Conservation (phyloP, 2,329 filamentous ascomycete species). For the Zasmidium cellare region DNA sequence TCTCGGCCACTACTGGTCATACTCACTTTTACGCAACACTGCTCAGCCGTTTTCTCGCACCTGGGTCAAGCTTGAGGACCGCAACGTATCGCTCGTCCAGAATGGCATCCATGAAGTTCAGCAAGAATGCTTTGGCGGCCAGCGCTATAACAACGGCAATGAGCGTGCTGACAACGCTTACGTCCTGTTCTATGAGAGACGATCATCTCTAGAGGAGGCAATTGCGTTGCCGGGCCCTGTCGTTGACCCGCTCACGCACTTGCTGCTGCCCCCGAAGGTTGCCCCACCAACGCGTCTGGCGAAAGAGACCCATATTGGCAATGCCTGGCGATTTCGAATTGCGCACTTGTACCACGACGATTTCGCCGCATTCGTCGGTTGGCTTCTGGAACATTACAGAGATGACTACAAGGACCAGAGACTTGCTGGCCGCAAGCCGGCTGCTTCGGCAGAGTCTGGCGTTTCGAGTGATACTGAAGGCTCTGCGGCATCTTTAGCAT, state of each 20-base stretch:
- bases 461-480: slow-evolving; percentile 2
- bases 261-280: slow-evolving; percentile 19
- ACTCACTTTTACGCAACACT: slow-evolving; percentile 70
- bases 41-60: slow-evolving; percentile 51
- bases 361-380: slow-evolving; percentile 21
- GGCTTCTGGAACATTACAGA: slow-evolving; percentile 15
- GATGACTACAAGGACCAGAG: neutral
- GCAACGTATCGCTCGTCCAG: slow-evolving; percentile 69
- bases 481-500: neutral
- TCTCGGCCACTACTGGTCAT: slow-evolving; percentile 96
- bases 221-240: slow-evolving; percentile 9
- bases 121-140: slow-evolving; percentile 66
- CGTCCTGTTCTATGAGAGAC: slow-evolving; percentile 90
- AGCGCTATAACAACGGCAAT: slow-evolving; percentile 60
- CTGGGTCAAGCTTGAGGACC: slow-evolving; percentile 96
- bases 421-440: neutral
- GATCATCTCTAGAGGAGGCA: slow-evolving; percentile 12
- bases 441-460: neutral
- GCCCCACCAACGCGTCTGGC: slow-evolving; percentile 8
- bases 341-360: slow-evolving; percentile 27
- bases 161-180: slow-evolving; percentile 68
- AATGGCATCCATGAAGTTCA: slow-evolving; percentile 70
- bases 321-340: slow-evolving; percentile 17
- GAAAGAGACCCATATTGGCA: slow-evolving; percentile 14
- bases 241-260: slow-evolving; percentile 7